Evolutionary conservation across 2,329 filamentous ascomycete genomes (phyloP), one percentile per base, ranked within the genome.

Genomic region (Alternaria brassicicola): DNA sequence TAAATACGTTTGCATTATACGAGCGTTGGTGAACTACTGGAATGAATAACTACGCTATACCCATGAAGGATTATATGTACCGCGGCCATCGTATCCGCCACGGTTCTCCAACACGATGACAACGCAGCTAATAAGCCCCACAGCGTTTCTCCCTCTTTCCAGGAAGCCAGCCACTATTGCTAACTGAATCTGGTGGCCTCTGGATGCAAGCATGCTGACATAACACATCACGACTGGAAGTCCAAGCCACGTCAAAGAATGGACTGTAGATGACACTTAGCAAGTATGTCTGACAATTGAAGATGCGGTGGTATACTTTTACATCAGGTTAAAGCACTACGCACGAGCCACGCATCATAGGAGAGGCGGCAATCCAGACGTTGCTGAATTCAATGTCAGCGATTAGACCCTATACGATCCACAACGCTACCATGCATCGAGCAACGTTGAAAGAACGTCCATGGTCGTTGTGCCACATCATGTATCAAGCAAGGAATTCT

Each of bases 1-100:
- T 52, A 85, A 83, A 86, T 86, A 17, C 85, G 9, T 30, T 3
- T 9, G 10, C 28, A 8, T 30, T 30, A 30, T 10, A 30, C 9
- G 28, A 30, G 9, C 6, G 9, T 30, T 8, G 28, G 8, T 30
- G 10, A 8, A 8, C 28, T 9, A 9, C 6, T 30, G 28, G 28
- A 30, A 3, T 30, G 28, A 8, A 30, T 10, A 3, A 30, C 9
- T 30, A 10, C 28, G 28, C 28, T 8, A 30, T 30, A 8, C 9
- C 10, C 7, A 30, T 30, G 28, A 10, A 30, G 28, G 10, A 30
- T 3, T 30, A 10, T 10, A 30, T 30, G 28, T 30, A 30, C 28
- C 6, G 28, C 28, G 6, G 9, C 28, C 28, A 30, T 30, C 28
- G 10, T 30, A 10, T 30, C 28, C 9, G 28, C 5, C 8, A 30